Base-by-base conservation (phyloP, 208 protist species). In the Zelonia costaricensis region DNA sequence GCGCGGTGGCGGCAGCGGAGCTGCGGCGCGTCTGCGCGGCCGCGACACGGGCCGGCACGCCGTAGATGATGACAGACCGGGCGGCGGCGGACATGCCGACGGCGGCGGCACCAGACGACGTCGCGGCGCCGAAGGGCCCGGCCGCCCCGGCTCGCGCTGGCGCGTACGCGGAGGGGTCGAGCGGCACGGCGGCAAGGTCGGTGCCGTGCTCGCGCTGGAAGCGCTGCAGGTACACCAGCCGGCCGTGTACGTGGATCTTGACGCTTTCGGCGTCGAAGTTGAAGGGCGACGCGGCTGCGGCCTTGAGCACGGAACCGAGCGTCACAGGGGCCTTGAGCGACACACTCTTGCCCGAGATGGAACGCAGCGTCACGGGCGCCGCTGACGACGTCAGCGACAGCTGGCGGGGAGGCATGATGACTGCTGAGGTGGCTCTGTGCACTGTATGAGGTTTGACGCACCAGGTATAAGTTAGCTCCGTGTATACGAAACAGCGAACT, bases 301-400 rank as follows among this genome's bases (percentile, higher is more conserved):
- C 74, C 0, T 56, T 51, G 20, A 90, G 47, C 36, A 90, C 54
- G 10, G 57, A 46, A 4, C 53, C 49, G 33, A 81, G 54, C 27
- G 83, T 86, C 52, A 72, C 57, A 1, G 83, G 83, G n/a, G 52
- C 65, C 0, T n/a, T 43, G 18, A 86, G 59, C 20, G 45, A 5
- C 8, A 57, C 66, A 10, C 58, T 64, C 52, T 80, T 79, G 10
- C 83, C 83, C 3, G 74, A 71, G 10, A 81, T 65, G n/a, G 59
- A 84, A 22, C 69, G 82, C 47, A 90, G 61, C 12, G 55, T 67
- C 15, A 84, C 54, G 36, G 13, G 15, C 1, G 38, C 51, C 0
- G 4, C 18, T 13, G 38, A 36, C 4, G 49, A 4, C 0, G 54
- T n/a, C n/a, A n/a, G n/a, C n/a, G n/a, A n/a, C n/a, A n/a, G n/a